These are phyloP conservation scores for Malus fusca DNA, from an alignment of 306 rosid genomes.

Conservation along the genomic window DNA sequence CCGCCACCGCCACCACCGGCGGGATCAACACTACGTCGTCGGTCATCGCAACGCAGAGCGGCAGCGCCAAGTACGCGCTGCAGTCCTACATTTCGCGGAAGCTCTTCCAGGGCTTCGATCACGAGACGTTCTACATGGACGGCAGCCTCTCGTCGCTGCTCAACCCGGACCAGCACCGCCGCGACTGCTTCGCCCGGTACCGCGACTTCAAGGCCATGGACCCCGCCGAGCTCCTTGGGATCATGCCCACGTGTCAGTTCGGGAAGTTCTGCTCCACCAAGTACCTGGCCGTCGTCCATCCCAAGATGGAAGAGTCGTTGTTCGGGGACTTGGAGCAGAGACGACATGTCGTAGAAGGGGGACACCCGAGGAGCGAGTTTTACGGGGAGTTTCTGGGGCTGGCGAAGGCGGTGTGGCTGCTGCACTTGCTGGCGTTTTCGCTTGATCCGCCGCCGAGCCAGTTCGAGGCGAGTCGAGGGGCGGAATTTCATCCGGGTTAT, in stretches of 20 bases:
- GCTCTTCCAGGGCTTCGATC: conserved; percentile 83
- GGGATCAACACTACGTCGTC: conserved; percentile 20
- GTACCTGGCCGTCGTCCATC: conserved; percentile 82
- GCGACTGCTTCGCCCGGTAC: conserved; percentile 76
- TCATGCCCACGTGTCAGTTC: conserved; percentile 76
- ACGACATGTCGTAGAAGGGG: conserved; percentile 55
- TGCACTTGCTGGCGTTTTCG: conserved; percentile 91
- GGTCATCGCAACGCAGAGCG: conserved; percentile 46
- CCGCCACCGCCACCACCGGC: conserved; percentile 45
- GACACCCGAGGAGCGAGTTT: conserved; percentile 78
- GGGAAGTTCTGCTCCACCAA: conserved; percentile 88
- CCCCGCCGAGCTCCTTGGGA: conserved; percentile 82
- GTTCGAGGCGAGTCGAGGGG: conserved; percentile 88
- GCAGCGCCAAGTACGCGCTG: conserved; percentile 84
- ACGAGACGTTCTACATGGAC: conserved; percentile 92
- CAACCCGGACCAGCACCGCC: conserved; percentile 80
- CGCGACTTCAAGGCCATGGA: conserved; percentile 90
- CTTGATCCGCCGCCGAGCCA: conserved; percentile 77
- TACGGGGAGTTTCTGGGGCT: conserved; percentile 62
- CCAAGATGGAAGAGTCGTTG: conserved; percentile 96
- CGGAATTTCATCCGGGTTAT: conserved; percentile 65
- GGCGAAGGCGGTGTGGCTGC: conserved; percentile 83
- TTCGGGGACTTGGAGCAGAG: conserved; percentile 85
- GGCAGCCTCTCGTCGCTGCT: conserved; percentile 90
- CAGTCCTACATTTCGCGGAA: conserved; percentile 75